Evolutionary conservation across 2,329 filamentous ascomycete species (phyloP).

Genomic region (Colletotrichum lini): DNA sequence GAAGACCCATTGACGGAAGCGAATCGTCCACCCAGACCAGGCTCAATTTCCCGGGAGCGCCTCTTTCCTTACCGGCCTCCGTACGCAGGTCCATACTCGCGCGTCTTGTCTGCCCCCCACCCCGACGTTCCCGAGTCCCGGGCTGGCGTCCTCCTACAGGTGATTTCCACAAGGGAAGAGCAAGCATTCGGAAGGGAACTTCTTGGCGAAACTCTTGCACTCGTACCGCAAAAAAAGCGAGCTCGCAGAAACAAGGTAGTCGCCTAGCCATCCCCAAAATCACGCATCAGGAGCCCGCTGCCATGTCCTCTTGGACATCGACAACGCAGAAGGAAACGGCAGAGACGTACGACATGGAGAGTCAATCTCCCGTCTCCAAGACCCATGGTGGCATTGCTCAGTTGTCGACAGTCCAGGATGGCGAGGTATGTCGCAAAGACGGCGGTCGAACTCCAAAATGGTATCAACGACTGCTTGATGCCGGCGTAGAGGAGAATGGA

Average conservation of each 20-base stretch:
- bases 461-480: conserved; percentile 60
- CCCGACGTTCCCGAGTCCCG: neutral
- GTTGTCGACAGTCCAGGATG: conserved; percentile 47
- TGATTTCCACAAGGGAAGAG: too few relatives aligned
- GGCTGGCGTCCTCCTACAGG: neutral
- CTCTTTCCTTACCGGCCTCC: conserved; percentile 3
- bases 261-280: neutral
- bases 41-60: conserved; percentile 5
- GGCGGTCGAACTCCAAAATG: conserved; percentile 53
- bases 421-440: conserved; percentile 51
- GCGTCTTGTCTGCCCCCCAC: neutral
- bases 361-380: conserved; percentile 30
- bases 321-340: conserved; percentile 25
- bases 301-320: conserved; percentile 32
- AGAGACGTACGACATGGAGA: conserved; percentile 34
- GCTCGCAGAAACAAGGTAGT: neutral
- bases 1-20: conserved; percentile 3
- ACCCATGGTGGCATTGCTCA: conserved; percentile 44
- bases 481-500: conserved; percentile 67
- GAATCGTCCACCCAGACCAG: conserved; percentile 1
- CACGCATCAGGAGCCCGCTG: neutral
- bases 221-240: neutral
- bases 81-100: neutral
- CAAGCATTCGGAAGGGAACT: neutral
- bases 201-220: neutral